These are phyloP conservation scores for Panicum virgatum DNA, from an alignment of 202 grass and related monocot species.

Conservation along the genomic window DNA sequence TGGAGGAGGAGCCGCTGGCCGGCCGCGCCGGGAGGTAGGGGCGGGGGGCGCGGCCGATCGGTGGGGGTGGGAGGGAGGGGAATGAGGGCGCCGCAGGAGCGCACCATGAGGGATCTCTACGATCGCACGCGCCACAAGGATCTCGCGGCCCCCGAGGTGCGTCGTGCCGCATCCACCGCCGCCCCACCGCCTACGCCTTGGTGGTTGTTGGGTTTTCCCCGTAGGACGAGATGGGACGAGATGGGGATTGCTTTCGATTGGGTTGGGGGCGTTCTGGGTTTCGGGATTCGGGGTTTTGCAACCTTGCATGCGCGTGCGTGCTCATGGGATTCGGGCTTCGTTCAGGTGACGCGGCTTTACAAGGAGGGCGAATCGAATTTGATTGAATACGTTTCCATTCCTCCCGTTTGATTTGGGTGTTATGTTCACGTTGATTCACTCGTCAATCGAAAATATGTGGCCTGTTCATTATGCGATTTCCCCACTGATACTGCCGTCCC, in stretches of 20 bases:
- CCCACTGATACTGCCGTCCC: neutral
- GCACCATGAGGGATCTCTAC: conserved; percentile 68
- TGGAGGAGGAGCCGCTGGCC: conserved; percentile 29
- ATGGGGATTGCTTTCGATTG: neutral
- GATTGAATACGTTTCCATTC: conserved; percentile 22
- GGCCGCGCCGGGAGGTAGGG: conserved; percentile 31
- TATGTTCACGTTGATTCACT: neutral
- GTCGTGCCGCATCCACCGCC: conserved; percentile 3
- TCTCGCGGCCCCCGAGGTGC: conserved; percentile 40
- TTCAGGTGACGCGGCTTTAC: conserved; percentile 14
- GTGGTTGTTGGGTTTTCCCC: neutral
- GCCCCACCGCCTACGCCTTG: neutral
- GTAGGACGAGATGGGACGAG: conserved; percentile 1
- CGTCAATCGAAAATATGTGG: conserved; percentile 10
- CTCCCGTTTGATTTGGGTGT: neutral
- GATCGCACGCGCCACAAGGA: conserved; percentile 53
- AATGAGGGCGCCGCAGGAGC: conserved; percentile 70
- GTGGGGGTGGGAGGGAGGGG: conserved; percentile 17
- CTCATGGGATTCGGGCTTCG: neutral
- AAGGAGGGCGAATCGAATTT: conserved; percentile 8
- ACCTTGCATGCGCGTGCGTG: neutral
- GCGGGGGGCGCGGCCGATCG: conserved; percentile 40
- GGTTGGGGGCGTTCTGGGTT: neutral
- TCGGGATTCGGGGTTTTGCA: conserved; percentile 11
- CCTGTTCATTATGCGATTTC: neutral